Evolutionary conservation across 805 yeast genomes (phyloP), one percentile per base, ranked within the genome.

Genomic region (Zygosaccharomyces rouxii): DNA sequence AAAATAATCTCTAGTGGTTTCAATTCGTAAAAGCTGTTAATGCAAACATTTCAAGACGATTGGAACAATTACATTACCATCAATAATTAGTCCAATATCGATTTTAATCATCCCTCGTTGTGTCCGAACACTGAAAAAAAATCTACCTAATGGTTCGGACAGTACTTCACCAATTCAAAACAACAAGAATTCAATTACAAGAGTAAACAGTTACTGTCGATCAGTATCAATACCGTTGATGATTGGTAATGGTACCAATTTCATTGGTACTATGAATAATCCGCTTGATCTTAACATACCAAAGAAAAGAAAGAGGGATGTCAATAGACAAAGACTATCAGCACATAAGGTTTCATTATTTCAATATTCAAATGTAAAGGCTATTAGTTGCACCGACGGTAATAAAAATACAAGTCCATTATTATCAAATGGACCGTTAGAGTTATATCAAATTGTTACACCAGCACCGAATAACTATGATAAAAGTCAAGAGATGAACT

Each of bases 311-410:
- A 48, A 35, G 35, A 28, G 25, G 35, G 13, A 26, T 23, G 10
- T 7, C 10, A 19, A 21, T 28, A 47, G 42, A 28, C 50, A 45
- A 39, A 46, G 69, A 30, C 40, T 53, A 9, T 64, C 69, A 7
- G 64, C 69, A 1, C 68, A 66, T 45, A 47, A 66, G 49, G 55
- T 62, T 11, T 54, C 68, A 2, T 52, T 67, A 29, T 67, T 66
- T 48, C 53, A 55, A 30, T 53, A 63, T 35, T 50, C 50, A 5
- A 51, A 57, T 30, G 67, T 65, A 1, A 55, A 48, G 35, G 66
- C 59, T 5, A 45, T 54, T 50, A 56, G 55, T 37, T 55, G 54
- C 18, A 46, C 38, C 48, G 22, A 37, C 35, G 5, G 48, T 50
- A 11, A 40, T 16, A 28, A 7, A 16, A 26, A 29, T n/a, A 37